Conservation (phyloP, 257 asterid species). For the Mentha longifolia region DNA sequence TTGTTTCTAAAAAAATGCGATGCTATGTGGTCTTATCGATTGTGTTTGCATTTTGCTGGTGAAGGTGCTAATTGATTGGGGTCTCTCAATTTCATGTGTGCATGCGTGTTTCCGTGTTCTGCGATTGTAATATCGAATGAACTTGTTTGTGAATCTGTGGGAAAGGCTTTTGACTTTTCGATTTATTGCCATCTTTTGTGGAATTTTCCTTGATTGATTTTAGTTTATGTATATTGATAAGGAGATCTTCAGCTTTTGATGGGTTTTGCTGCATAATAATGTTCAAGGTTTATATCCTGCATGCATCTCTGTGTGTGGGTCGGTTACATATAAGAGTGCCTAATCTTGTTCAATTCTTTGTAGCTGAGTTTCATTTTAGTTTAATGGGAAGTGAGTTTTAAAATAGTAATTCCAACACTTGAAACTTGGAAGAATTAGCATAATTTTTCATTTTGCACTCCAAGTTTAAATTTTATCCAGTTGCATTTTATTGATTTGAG, state of each 20-base stretch:
- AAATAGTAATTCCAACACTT: background rate
- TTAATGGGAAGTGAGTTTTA: background rate
- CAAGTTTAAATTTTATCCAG: background rate
- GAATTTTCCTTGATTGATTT: constrained; percentile 4
- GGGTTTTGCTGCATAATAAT: background rate
- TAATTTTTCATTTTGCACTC: background rate
- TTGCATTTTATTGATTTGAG: background rate
- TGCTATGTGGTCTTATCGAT: constrained; percentile 21
- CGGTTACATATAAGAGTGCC: background rate
- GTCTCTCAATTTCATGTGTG: background rate
- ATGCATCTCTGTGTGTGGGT: background rate
- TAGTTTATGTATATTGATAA: background rate
- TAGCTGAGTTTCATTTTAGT: background rate
- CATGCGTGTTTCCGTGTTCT: background rate
- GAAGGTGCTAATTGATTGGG: background rate
- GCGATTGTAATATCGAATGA: background rate
- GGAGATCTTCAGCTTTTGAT: constrained; percentile 16
- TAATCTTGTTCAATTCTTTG: constrained; percentile 9
- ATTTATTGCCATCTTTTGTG: background rate
- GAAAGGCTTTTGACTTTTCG: background rate
- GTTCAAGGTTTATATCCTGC: background rate
- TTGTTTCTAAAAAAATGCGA: background rate
- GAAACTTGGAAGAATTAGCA: background rate
- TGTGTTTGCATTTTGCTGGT: constrained; percentile 17
- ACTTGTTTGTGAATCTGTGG: background rate